Conservation (phyloP, 129 eudicot species). For the Scalesia atractyloides region DNA sequence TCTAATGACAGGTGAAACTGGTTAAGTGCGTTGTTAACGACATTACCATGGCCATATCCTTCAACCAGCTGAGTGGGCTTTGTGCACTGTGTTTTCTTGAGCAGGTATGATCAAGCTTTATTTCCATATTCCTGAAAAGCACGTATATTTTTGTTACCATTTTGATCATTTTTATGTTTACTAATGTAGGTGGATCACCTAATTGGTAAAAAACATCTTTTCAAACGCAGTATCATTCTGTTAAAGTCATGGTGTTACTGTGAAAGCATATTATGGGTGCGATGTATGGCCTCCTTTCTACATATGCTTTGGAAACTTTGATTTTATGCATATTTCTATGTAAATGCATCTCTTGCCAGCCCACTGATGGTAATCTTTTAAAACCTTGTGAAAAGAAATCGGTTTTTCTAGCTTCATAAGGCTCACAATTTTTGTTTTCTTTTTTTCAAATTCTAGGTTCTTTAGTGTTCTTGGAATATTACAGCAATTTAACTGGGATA, state of each 20-base stretch:
- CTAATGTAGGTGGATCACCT: too few relatives aligned
- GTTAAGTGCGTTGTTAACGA: too few relatives aligned
- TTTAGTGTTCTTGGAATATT: constrained; percentile 76
- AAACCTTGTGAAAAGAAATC: neutral
- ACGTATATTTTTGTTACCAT: too few relatives aligned
- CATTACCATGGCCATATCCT: too few relatives aligned
- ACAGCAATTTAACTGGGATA: constrained; percentile 64
- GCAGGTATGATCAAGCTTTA: too few relatives aligned
- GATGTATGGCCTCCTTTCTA: constrained; percentile 71
- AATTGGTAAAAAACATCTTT: too few relatives aligned
- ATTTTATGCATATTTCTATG: constrained; percentile 63
- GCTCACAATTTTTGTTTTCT: neutral
- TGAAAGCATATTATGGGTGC: constrained; percentile 79
- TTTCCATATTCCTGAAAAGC: too few relatives aligned
- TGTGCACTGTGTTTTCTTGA: too few relatives aligned
- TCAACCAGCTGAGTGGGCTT: too few relatives aligned
- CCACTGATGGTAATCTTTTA: constrained; percentile 54
- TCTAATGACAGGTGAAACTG: too few relatives aligned
- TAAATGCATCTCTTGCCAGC: too few relatives aligned
- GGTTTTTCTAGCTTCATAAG: neutral
- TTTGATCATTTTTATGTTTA: too few relatives aligned
- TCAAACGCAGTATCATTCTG: constrained; percentile 64
- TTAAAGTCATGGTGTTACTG: constrained; percentile 91
- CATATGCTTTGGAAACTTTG: constrained; percentile 84
- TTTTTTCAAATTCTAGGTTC: constrained; percentile 45